These are phyloP conservation scores for Flaveria linearis DNA, from an alignment of 129 eudicot genomes.

Conservation along the genomic window DNA sequence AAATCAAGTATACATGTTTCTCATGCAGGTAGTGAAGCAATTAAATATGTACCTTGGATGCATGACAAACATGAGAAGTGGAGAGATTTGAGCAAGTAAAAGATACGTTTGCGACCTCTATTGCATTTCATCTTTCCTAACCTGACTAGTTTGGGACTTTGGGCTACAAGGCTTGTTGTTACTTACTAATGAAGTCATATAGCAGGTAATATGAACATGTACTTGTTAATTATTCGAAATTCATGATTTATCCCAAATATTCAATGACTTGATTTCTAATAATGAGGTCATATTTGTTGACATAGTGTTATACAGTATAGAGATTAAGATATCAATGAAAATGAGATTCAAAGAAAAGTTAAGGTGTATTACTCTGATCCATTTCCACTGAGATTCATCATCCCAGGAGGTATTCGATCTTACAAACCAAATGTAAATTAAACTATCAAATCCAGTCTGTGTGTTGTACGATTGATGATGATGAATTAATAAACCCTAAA, in stretches of 20 bases:
- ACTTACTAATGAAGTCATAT: background rate
- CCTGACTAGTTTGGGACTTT: background rate
- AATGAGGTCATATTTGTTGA: background rate
- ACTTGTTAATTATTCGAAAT: background rate
- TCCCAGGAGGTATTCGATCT: conserved; percentile 14
- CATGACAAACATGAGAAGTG: too few species aligned
- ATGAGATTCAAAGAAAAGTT: background rate
- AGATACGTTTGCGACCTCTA: background rate
- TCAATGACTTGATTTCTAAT: too few species aligned
- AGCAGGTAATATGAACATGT: background rate
- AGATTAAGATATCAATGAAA: conserved; percentile 20
- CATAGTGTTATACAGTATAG: background rate
- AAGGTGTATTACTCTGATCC: conserved; percentile 38
- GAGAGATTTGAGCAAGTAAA: too few species aligned
- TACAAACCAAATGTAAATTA: background rate
- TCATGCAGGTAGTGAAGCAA: background rate
- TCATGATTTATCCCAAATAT: background rate
- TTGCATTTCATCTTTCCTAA: background rate
- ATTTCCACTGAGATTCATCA: conserved; percentile 19
- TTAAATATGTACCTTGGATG: background rate
- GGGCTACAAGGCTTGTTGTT: background rate
- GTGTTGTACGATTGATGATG: background rate
- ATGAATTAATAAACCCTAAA: conserved; percentile 23
- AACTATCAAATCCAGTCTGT: conserved; percentile 10
- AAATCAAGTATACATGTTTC: conserved; percentile 2